A percentile compares a stretch with the other conserved stretches of the same genome.
Conservation (phyloP, 2,329 filamentous ascomycete genomes). For the Pseudogymnoascus sp. region DNA sequence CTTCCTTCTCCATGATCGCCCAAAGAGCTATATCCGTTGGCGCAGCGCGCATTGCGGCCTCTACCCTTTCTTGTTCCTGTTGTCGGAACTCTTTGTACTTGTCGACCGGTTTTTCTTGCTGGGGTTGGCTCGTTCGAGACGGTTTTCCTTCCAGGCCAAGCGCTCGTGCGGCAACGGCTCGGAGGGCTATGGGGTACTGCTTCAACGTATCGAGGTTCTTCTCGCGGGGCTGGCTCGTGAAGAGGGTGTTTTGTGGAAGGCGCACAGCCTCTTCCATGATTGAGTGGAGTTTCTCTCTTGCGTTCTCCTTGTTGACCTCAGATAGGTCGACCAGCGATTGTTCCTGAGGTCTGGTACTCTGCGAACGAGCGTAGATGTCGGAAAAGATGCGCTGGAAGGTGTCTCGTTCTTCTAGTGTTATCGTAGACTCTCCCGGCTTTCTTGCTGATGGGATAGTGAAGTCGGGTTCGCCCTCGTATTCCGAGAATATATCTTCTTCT, state of each 20-base stretch:
- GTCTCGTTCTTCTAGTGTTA: conserved; percentile 45
- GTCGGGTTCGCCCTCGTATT: conserved; percentile 31
- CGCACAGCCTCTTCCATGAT: conserved; percentile 6
- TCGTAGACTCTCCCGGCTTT: conserved; percentile 36
- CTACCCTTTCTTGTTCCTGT: conserved; percentile 43
- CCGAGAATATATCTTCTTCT: conserved; percentile 43
- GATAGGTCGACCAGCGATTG: not conserved
- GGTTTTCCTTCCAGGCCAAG: conserved; percentile 19
- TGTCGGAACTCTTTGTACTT: conserved; percentile 23
- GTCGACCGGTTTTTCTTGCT: not conserved
- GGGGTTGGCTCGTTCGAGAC: conserved; percentile 9
- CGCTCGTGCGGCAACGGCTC: conserved; percentile 24
- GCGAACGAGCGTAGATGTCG: conserved; percentile 40
- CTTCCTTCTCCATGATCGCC: conserved; percentile 55
- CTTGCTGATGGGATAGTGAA: conserved; percentile 13
- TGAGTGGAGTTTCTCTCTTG: conserved; percentile 14
- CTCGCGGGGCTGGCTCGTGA: not conserved
- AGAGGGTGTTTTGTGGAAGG: not conserved
- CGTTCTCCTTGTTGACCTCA: conserved; percentile 9
- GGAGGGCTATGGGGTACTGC: conserved; percentile 25
- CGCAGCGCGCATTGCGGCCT: conserved; percentile 44
- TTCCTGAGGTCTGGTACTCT: conserved; percentile 14
- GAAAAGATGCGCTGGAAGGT: conserved; percentile 48
- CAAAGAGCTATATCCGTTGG: conserved; percentile 57
- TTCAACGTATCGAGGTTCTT: conserved; percentile 15